phyloP scores from a whole-genome alignment of 805 yeast genomes.

The Candida fluviatilis region DNA sequence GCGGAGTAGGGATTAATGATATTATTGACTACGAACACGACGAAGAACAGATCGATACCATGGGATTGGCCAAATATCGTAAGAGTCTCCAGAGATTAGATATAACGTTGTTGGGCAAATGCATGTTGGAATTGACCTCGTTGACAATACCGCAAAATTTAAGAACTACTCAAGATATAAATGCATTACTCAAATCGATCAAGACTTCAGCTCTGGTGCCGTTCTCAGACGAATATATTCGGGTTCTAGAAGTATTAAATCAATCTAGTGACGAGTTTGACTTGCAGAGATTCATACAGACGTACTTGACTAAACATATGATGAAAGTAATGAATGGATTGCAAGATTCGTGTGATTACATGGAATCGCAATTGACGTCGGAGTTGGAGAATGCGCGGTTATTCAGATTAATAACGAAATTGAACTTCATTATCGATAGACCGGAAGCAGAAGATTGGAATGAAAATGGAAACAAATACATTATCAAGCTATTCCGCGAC shows the following conservation, averaged over 20 bases:
- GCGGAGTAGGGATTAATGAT: constrained; percentile 70
- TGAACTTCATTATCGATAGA: constrained; percentile 72
- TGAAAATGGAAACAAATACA: constrained; percentile 70
- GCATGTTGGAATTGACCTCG: constrained; percentile 54
- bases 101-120: constrained; percentile 51
- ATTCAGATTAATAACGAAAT: constrained; percentile 75
- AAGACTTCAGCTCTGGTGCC: constrained; percentile 8
- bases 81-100: constrained; percentile 49
- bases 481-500: constrained; percentile 65
- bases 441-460: constrained; percentile 53
- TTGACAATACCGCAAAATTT: constrained; percentile 26
- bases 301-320: constrained; percentile 30
- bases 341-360: constrained; percentile 50
- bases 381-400: constrained; percentile 89
- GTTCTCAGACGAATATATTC: constrained; percentile 44
- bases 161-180: constrained; percentile 13
- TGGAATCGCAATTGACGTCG: constrained; percentile 56
- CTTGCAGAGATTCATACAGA: constrained; percentile 19
- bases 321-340: constrained; percentile 46
- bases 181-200: constrained; percentile 13
- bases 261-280: constrained; percentile 18
- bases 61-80: constrained; percentile 8
- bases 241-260: constrained; percentile 34
- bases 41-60: constrained; percentile 16
- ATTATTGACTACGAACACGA: constrained; percentile 44